Evolutionary conservation across 2,329 filamentous ascomycete genomes (phyloP), one percentile per base, ranked within the genome.

Genomic region (Cladophialophora psammophila): DNA sequence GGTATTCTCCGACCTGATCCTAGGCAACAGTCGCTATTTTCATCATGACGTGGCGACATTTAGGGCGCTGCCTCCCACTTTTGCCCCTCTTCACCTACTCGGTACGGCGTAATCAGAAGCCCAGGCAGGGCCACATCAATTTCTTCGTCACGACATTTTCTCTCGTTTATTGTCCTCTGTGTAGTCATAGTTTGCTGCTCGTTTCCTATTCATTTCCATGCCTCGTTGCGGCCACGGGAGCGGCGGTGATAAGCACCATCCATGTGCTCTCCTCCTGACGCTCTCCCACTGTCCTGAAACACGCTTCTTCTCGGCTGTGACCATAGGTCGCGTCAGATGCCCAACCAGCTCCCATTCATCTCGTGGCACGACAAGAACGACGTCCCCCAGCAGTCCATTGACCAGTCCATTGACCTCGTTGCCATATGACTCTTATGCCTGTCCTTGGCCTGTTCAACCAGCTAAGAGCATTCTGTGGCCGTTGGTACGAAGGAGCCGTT

Each of bases 271-370:
- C 52, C n/a, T 60, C 45, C 59, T 61, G 59, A 53, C 42, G 18
- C 53, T 15, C 59, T 53, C 48, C 52, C 20, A 57, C 42, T 31
- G 56, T 61, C 55, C 40, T 66, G 63, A 66, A 69, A 66, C 67
- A 59, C 63, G 45, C 60, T 60, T 57, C 64, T 31, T 60, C 48
- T 59, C 58, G 45, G 34, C 60, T 60, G 40, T 48, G 64, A 64
- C 26, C 65, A 40, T 45, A n/a, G 57, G 60, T 62, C 45, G 57
- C 64, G 57, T 62, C 60, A 12, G 40, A 50, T 18, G 32, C 18
- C 60, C 63, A 59, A 56, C 64, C 54, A 61, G 59, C 45, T 61
- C 42, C 45, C 32, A 38, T 20, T 50, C 35, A 53, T 61, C n/a
- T 26, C 18, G 45, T 61, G 48, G 59, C 26, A 5, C 18, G 26